Percentiles rank a stretch among this genome's conserved stretches.
Conservation (phyloP, 192 early-diverging fungal genomes). For the Obelidium mucronatum region DNA sequence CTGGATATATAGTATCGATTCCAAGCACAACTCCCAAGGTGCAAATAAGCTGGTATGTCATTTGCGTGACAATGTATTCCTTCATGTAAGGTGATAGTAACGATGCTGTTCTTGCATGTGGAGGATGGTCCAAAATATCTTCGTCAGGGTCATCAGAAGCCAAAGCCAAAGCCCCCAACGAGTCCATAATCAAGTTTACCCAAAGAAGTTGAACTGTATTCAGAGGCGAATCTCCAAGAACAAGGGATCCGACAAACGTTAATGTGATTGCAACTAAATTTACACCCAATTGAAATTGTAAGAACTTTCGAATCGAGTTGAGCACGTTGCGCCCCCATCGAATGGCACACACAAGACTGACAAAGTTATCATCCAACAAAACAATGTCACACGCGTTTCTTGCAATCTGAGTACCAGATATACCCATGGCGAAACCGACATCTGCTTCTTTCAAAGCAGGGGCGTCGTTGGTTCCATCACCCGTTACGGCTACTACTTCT, state of each 20-base stretch:
- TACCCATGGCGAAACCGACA: constrained; percentile 71
- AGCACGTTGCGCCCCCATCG: constrained; percentile 68
- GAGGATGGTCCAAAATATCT: constrained; percentile 59
- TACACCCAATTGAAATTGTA: constrained; percentile 70
- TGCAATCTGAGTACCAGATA: constrained; percentile 68
- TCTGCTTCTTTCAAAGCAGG: constrained; percentile 60
- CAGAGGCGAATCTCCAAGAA: constrained; percentile 54
- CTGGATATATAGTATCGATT: constrained; percentile 43
- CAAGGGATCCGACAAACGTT: constrained; percentile 63
- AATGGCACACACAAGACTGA: constrained; percentile 62
- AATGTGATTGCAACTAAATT: constrained; percentile 63
- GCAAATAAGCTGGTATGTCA: constrained; percentile 56
- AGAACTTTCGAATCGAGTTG: constrained; percentile 64
- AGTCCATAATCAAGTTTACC: constrained; percentile 73
- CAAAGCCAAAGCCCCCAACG: constrained; percentile 60
- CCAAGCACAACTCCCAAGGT: constrained; percentile 54
- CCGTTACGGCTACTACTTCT: constrained; percentile 69
- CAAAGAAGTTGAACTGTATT: constrained; percentile 67
- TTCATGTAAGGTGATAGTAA: constrained; percentile 56
- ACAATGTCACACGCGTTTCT: constrained; percentile 69
- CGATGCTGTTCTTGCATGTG: constrained; percentile 55
- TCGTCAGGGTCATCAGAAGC: constrained; percentile 66
- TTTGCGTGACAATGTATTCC: constrained; percentile 57
- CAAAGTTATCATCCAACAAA: constrained; percentile 68
- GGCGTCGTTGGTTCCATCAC: constrained; percentile 68